Conservation (phyloP, 1,284 basidiomycete species). For the Apiotrichum siamense region DNA sequence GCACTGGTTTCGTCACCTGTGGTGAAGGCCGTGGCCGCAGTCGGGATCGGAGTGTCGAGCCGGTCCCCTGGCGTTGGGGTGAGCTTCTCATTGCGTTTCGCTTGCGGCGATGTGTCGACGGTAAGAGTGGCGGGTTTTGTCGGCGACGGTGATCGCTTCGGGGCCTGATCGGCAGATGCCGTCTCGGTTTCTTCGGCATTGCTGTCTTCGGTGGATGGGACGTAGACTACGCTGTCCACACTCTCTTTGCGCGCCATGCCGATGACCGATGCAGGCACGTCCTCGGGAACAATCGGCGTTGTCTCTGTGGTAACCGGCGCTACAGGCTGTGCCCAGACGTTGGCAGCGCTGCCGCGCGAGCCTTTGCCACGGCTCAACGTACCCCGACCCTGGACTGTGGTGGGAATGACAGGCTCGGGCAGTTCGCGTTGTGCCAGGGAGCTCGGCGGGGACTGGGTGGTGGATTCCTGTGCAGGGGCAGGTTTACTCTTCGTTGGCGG, state of each 20-base stretch:
- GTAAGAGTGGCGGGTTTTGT: neutral
- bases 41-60: neutral
- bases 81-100: neutral
- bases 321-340: neutral
- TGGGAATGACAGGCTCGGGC: slow-evolving; percentile 3
- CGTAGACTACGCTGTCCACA: slow-evolving; percentile 13
- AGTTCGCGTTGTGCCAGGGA: slow-evolving; percentile 6
- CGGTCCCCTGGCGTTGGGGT: neutral
- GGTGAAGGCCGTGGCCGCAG: neutral
- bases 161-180: neutral
- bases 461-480: slow-evolving; percentile 13
- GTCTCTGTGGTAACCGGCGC: neutral
- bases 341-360: slow-evolving; percentile 8
- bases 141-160: neutral
- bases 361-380: slow-evolving; percentile 19
- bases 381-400: slow-evolving; percentile 5
- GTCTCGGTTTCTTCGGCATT: neutral
- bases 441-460: slow-evolving; percentile 12
- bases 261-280: neutral
- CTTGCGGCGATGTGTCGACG: neutral
- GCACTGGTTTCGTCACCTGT: neutral
- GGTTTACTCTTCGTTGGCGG: slow-evolving; percentile 17
- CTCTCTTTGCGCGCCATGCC: slow-evolving; percentile 20
- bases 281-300: neutral
- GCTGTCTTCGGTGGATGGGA: neutral